A percentile compares a stretch with the other conserved stretches of the same genome.
Evolutionary conservation across 371 early-diverging fungal species (phyloP).

Genomic region (Blyttiomyces sp.): DNA sequence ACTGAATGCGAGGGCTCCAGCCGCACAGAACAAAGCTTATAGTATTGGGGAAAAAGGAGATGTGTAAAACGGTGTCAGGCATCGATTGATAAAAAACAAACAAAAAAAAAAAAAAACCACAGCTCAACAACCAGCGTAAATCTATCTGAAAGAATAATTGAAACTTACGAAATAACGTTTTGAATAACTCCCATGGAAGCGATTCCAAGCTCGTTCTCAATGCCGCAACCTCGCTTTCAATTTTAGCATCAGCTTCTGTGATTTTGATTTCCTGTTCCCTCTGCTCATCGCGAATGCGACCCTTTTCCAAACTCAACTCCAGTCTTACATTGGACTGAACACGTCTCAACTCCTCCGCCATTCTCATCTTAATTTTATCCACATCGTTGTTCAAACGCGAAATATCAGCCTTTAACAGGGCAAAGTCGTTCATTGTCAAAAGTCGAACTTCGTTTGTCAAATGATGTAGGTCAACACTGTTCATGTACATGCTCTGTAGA

Average conservation of each 20-base stretch:
- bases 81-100: not conserved
- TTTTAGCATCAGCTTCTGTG: constrained; percentile 80
- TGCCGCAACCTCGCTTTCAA: constrained; percentile 83
- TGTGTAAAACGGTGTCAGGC: not conserved
- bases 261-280: constrained; percentile 77
- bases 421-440: constrained; percentile 87
- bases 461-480: constrained; percentile 87
- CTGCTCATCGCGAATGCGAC: constrained; percentile 64
- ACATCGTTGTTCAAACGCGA: constrained; percentile 64
- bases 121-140: not conserved
- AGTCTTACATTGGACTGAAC: constrained; percentile 84
- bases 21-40: constrained; percentile 43
- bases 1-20: constrained; percentile 40
- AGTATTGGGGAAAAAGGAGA: too few species aligned
- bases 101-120: not conserved
- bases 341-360: constrained; percentile 79
- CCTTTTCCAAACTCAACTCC: constrained; percentile 88
- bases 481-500: constrained; percentile 73
- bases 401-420: constrained; percentile 34
- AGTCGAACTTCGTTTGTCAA: constrained; percentile 83
- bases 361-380: constrained; percentile 58
- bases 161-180: constrained; percentile 46
- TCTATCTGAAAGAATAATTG: not conserved
- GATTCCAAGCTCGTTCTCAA: constrained; percentile 88
- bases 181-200: constrained; percentile 66